These are phyloP conservation scores for Moesziomyces aphidis DNA, from an alignment of 1,284 basidiomycete genomes.

Conservation along the genomic window DNA sequence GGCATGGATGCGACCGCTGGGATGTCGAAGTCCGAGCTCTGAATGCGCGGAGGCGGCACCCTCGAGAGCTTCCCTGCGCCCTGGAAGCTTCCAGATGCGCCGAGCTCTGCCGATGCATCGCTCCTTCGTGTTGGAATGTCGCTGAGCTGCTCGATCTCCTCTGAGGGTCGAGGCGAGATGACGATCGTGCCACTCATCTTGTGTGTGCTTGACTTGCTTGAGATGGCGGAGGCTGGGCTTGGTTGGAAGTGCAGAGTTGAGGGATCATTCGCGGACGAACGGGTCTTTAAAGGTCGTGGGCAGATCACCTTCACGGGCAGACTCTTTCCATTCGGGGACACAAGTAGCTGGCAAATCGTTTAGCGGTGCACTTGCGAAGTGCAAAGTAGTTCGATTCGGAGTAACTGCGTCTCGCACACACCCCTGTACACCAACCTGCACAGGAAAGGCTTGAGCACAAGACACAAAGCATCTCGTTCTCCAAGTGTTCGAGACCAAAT, in stretches of 20 bases:
- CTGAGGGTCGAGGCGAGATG: constrained; percentile 4
- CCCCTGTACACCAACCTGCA: too few species aligned
- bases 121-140: constrained; percentile 5
- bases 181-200: constrained; percentile 15
- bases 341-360: too few species aligned
- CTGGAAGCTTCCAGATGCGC: constrained; percentile 6
- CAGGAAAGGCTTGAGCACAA: too few species aligned
- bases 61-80: neutral
- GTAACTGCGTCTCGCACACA: too few species aligned
- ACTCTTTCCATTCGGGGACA: too few species aligned
- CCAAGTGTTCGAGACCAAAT: too few species aligned
- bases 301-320: too few species aligned
- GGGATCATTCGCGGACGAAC: too few species aligned
- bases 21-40: constrained; percentile 2
- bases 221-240: neutral
- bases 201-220: neutral
- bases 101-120: neutral
- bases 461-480: too few species aligned
- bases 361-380: too few species aligned
- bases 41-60: constrained; percentile 1
- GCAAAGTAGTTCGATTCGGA: too few species aligned
- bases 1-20: neutral
- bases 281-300: too few species aligned
- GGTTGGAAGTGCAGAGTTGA: neutral
- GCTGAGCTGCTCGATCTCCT: constrained; percentile 24